These are phyloP conservation scores for Larix kaempferi DNA, from an alignment of 75 land plant species.

Conservation along the genomic window DNA sequence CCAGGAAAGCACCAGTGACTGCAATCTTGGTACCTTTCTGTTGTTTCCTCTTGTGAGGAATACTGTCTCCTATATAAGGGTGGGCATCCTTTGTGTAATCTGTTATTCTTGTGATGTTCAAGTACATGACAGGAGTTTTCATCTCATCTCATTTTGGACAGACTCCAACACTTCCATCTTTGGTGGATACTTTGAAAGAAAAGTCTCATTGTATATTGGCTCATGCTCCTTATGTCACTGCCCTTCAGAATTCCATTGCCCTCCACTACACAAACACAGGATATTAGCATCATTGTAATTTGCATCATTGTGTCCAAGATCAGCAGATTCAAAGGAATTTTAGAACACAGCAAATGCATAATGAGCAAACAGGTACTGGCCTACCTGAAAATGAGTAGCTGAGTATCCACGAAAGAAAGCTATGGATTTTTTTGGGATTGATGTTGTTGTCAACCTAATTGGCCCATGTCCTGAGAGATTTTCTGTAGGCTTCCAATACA, in stretches of 20 bases:
- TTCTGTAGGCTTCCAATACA: constrained; percentile 66
- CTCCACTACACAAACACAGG: constrained; percentile 47
- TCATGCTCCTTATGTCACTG: constrained; percentile 62
- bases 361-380: background rate
- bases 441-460: constrained; percentile 74
- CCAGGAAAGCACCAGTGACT: constrained; percentile 41
- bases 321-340: background rate
- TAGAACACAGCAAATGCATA: constrained; percentile 1
- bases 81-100: constrained; percentile 77
- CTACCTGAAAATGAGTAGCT: constrained; percentile 80
- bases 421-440: constrained; percentile 39
- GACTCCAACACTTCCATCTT: constrained; percentile 57
- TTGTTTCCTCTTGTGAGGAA: background rate
- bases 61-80: constrained; percentile 2
- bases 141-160: constrained; percentile 45
- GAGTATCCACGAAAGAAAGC: constrained; percentile 86
- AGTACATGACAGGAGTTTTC: constrained; percentile 49
- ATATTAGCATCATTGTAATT: background rate
- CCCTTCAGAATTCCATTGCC: constrained; percentile 89
- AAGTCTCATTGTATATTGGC: constrained; percentile 61
- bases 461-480: constrained; percentile 77
- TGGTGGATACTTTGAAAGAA: constrained; percentile 44
- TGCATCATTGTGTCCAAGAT: background rate
- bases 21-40: constrained; percentile 24
- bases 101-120: constrained; percentile 76